Base-by-base conservation (phyloP, 176 grass and related monocot species). In the Phyllostachys edulis region DNA sequence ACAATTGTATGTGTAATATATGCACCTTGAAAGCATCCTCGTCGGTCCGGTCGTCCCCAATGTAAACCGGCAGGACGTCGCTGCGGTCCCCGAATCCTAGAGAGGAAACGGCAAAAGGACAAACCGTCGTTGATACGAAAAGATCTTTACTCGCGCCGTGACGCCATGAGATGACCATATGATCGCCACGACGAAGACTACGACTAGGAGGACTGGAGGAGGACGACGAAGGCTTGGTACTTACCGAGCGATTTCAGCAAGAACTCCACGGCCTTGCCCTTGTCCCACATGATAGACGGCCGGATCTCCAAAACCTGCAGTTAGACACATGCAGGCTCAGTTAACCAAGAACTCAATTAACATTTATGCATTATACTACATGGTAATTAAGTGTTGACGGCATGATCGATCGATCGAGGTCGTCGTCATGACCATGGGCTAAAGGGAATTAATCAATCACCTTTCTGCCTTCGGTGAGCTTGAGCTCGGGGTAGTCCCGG, bases 1-100 rank as follows among this genome's bases (percentile, higher is more conserved):
- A 13, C 80, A 50, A 42, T 15, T 42, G 9, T 5, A 5, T 55
- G 2, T 36, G 16, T 50, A 47, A 9, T 45, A n/a, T 63, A 8
- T 13, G 18, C 77, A 98, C 96, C 90, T 99, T 96, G 90, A 99
- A 99, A 67, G 93, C 97, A 73, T 99, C 97, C 81, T 99, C 97
- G 69, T 99, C 97, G 2, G 97, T 99, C 27, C 93, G 91, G 78
- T 99, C 97, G 36, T 99, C 97, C 9, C 97, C 93, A 4, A 96
- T 90, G 67, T 96, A 99, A 40, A 99, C 86, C 2, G 93, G 93
- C 72, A 99, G 87, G 45, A 94, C 93, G 78, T 94, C 78, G 63
- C 76, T 59, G 59, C 93, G 79, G 67, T 89, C 86, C 71, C 85
- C 88, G 79, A 94, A 92, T 83, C 91, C 96, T 99, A 89, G 79